Evolutionary conservation across 139 green algal genomes (phyloP), one percentile per base, ranked within the genome.

Genomic region (Haematococcus lacustris): DNA sequence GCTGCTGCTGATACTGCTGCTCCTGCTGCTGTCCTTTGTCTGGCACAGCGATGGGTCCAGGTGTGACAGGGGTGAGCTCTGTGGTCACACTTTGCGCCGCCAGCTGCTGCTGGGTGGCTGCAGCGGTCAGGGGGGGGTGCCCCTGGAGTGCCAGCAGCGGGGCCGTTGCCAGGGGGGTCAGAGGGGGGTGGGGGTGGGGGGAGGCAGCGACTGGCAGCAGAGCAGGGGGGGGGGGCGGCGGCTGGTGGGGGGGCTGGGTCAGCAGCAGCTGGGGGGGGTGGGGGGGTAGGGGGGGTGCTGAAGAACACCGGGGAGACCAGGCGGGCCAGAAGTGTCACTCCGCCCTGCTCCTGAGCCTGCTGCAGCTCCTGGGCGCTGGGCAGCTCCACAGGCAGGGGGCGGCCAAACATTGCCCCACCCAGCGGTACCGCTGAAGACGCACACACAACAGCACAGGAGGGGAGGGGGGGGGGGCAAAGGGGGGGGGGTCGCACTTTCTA

Each of bases 301-400:
- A 96, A 90, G 74, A 89, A 97, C 3, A 98, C 85, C 0, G 93
- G 93, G 66, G 76, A 88, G n/a, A 76, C 74, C 21, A 96, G 72
- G 1, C 73, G 69, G 23, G 74, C 71, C 3, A 90, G 73, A 0
- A 25, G 21, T 2, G 9, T 41, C 6, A 79, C 50, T 7, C 71
- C 71, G 1, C 32, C 71, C 0, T 57, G 66, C 1, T 76, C 66
- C n/a, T 38, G 38, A 1, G 74, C 77, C 3, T 69, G 33, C 51
- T 70, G 38, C 5, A 81, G 3, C 75, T 85, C 78, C 6, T 57
- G 61, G 0, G 63, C 38, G 0, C 87, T 95, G n/a, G 91, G 91
- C 66, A 96, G 79, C 81, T 97, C 89, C 6, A 97, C 75, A 6
- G 92, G 87, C 1, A 41, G 64, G 0, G 91, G 71, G 23, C 35